These are phyloP conservation scores for Aspergillus coremiiformis DNA, from an alignment of 495 filamentous ascomycete species.

Conservation along the genomic window DNA sequence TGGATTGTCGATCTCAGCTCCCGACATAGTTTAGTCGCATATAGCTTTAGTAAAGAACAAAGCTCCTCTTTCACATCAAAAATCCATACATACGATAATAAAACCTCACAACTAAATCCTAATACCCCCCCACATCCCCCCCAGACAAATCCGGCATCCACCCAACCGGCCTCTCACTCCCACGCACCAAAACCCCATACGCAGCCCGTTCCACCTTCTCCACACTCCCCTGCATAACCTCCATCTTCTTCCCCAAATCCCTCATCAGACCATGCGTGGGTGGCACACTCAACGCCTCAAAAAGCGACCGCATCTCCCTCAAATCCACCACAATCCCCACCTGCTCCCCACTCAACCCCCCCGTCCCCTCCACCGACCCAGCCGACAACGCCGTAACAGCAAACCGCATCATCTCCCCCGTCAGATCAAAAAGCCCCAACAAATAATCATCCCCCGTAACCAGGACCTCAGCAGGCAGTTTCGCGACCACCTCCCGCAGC, in stretches of 20 bases:
- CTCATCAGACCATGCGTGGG: constrained; percentile 40
- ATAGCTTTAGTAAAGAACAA: too few relatives aligned
- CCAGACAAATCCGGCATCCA: constrained; percentile 77
- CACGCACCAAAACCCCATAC: constrained; percentile 79
- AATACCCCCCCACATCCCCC: constrained; percentile 40
- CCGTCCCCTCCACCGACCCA: constrained; percentile 6
- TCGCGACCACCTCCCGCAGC: constrained; percentile 44
- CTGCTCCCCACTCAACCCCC: constrained; percentile 9
- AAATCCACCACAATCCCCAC: constrained; percentile 62
- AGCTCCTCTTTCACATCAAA: background rate
- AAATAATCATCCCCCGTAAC: constrained; percentile 76
- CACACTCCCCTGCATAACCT: constrained; percentile 80
- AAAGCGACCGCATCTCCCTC: constrained; percentile 59
- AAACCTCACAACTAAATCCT: background rate
- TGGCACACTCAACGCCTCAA: constrained; percentile 61
- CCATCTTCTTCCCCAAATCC: constrained; percentile 71
- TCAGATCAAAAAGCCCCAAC: constrained; percentile 85
- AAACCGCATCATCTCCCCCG: constrained; percentile 93
- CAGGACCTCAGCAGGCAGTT: constrained; percentile 51
- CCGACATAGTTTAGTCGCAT: too few relatives aligned
- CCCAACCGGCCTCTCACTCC: constrained; percentile 80
- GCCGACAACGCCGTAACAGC: constrained; percentile 61
- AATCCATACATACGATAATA: background rate
- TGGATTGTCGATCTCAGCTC: background rate
- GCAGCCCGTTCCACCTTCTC: constrained; percentile 88